Base-by-base conservation (phyloP, 176 grass and related monocot genomes). In the Otatea glauca region DNA sequence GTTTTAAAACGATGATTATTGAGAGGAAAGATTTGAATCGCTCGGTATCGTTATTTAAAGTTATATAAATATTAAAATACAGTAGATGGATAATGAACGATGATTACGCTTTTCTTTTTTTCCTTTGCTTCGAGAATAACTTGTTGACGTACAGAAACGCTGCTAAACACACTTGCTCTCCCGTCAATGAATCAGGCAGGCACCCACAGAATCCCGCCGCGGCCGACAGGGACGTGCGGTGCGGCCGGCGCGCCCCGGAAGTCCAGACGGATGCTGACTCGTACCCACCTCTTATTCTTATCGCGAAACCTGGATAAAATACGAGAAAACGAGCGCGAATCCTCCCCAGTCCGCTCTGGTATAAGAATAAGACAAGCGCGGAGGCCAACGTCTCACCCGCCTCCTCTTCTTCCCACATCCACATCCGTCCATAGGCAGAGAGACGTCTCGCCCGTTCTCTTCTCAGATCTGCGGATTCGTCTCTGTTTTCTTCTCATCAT, bases 301-400 rank as follows among this genome's bases (percentile, higher is more conserved):
- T 78, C 39, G 59, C 76, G 55, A 60, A 76, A 76, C 73, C 24
- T 21, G 15, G 21, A 9, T 24, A 15, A 13, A 56, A 67, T 38
- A 39, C 65, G 9, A 9, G 13, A 29, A 70, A 70, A 15, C 12
- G 75, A 50, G 14, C 82, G 4, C 11, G 4, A 10, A 21, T 14
- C 56, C 23, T 0, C 10, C 37, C 37, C 37, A 2, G 21, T 7
- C 56, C 14, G 15, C 29, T 23, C 23, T 0, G 16, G 16, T 73
- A 64, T 73, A 84, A 82, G 29, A 29, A 29, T 29, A 29, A 29
- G 27, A 34, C 13, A 0, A 16, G 0, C 58, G 16, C 54, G 29
- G 23, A 53, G 24, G 41, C 43, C 35, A 65, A 38, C 75, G 56
- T 51, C 86, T 59, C 87, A 79, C 41, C 81, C 18, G 73, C 54